Base-by-base conservation (phyloP, 768 basidiomycete species). In the Trichaptum fuscoviolaceum region DNA sequence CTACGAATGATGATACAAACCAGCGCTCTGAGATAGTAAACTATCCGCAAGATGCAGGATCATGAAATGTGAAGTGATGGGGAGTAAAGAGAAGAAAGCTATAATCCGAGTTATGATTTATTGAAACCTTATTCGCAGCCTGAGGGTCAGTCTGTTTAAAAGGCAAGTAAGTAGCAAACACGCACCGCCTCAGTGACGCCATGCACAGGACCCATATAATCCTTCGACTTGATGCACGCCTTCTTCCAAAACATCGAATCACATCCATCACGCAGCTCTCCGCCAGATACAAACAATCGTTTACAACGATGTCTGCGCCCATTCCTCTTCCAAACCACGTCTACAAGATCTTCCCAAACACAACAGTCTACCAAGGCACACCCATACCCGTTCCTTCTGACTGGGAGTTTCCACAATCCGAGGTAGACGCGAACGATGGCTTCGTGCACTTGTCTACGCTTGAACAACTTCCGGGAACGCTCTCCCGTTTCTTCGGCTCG, bases 371-470 rank as follows among this genome's bases (percentile, higher is more conserved):
- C 63, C 63, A 63, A 35, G 63, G 63, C 26, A 63, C 63, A 24
- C 73, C 75, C 20, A 67, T 70, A 5, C 77, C 77, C 23, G 67
- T 74, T 3, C 78, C 79, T 2, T 71, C 79, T n/a, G 75, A 77
- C 58, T 25, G 72, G 62, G 70, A 69, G 24, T 78, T 82, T 68
- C 77, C 77, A 61, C 71, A 79, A 18, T 77, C 76, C 66, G 75
- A 74, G 57, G 75, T 82, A 34, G 82, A 84, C 72, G 67, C 64
- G 26, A 69, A 77, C 35, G 79, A 80, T 63, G 80, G 81, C n/a
- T 82, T 83, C 74, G 77, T 84, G 68, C 83, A 84, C 71, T 75
- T 82, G 58, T 83, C 83, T 17, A 75, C 75, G 35, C 76, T 77
- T 7, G 64, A 67, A 57, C 80, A 82, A 68, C 70, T 77, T 26